Base-by-base conservation (phyloP, 2,329 filamentous ascomycete genomes). In the Arthrobotrys conoides region DNA sequence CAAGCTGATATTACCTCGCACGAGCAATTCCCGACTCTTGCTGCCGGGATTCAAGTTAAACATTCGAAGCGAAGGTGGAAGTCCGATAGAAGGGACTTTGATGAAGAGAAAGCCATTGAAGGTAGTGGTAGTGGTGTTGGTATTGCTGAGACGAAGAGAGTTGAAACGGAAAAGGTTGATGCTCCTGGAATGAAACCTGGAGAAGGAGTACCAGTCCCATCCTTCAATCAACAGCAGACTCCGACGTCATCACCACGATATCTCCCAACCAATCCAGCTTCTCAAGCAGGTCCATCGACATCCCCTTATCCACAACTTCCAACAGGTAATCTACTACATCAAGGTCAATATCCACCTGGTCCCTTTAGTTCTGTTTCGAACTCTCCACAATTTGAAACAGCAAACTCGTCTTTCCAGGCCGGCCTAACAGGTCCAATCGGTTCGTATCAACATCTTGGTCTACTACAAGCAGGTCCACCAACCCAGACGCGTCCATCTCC, bases 21-120 rank as follows among this genome's bases (percentile, higher is more conserved):
- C 36, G 55, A 61, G 10, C 30, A 61, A 18, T 61, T 61, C 18
- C 55, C 55, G 2, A 41, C 55, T 61, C 36, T 61, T 41, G 30
- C 55, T 14, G 18, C 33, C 6, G 55, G 27, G 16, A 36, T 5
- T 10, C 27, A 57, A 16, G 27, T 57, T 16, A 38, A 36, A n/a
- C 30, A 38, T 8, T n/a, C 53, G 2, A 38, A 36, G 9, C n/a
- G n/a, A n/a, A 18, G 53, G 18, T 10, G n/a, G 9, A 18, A 36
- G 27, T 3, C 18, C 8, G 22, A 53, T 2, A 53, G 10, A 27
- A 38, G 36, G n/a, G 53, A 57, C 1, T 2, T 20, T 16, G 30
- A 36, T 2, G 27, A 57, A 20, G 53, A 57, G 1, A 27, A 36
- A n/a, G 27, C 5, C 20, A 27, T 16, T 20, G 49, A 10, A n/a